Evolutionary conservation across 768 basidiomycete species (phyloP), one percentile per base, ranked within the genome.

Genomic region (Podaxis mareebaensis): DNA sequence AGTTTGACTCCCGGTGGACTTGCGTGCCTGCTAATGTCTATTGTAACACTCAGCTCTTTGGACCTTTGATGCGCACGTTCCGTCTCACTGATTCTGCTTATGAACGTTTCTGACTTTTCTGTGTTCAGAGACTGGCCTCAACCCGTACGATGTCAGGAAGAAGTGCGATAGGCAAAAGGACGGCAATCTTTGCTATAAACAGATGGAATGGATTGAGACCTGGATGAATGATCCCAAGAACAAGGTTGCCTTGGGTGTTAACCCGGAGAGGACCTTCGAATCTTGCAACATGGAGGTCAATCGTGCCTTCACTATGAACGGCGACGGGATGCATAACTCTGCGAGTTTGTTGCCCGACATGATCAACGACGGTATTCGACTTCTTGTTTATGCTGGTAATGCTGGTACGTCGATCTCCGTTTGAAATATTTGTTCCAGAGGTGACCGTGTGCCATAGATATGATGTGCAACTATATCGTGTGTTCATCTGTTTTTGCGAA

Each of bases 311-410:
- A 72, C 81, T 60, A 71, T 87, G 69, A 90, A 93, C 70, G 96
- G 96, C 30, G 96, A 99, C 71, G 86, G 87, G 8, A 86, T 91
- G 82, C 92, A 89, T 71, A 90, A 97, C 74, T 87, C 88, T 36
- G 91, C 93, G 0, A 74, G 77, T 36, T 81, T 97, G 10, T 79
- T 99, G 10, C 90, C 92, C 2, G 87, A 91, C 48, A 80, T 99
- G 40, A 78, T 99, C 51, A 83, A 94, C 55, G 85, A 87, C 42
- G 96, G 95, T 4, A 81, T 99, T 40, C 79, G 93, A 60, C 76
- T 99, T 49, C 77, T 98, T 33, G 87, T 98, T 48, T 99, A 97
- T 70, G 94, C 95, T 64, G 95, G 92, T 20, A 89, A 91, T 66
- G 91, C 92, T 69, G 80, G 90, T 89, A 67, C 65, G 85, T 79